Base-by-base conservation (phyloP, 805 yeast genomes). In the Yarrowia osloensis region DNA sequence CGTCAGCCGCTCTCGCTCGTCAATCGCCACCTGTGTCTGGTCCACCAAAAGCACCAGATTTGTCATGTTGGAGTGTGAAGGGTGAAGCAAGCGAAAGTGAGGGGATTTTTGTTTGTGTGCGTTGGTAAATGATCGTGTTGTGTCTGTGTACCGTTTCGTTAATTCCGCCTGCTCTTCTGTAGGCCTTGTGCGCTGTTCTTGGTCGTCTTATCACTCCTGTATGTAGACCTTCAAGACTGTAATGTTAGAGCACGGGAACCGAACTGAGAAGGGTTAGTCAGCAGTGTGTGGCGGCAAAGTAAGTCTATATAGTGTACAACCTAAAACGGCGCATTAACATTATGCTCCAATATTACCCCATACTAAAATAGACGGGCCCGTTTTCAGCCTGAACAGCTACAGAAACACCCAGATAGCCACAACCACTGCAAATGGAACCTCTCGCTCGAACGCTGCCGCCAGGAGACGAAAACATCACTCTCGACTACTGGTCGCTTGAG, bases 401-500 rank as follows among this genome's bases (percentile, higher is more conserved):
- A 17, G n/a, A 8, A 1, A 4, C 55, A 29, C 55, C n/a, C n/a
- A n/a, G n/a, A n/a, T n/a, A 6, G 13, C 37, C 21, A 4, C 24
- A 1, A 26, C 37, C 8, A 28, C n/a, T n/a, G n/a, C n/a, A n/a
- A n/a, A 57, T 57, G 63, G 63, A 57, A 40, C 63, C 63, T 3
- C 28, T 57, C 11, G 44, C 61, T 17, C 17, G 61, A 28, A 40
- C 49, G 5, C 37, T 57, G 28, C 63, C 63, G 5, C 63, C 47
- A 21, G 63, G 63, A 9, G 63, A 61, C 54, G 66, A 44, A 15
- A 31, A 61, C n/a, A 61, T 61, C 54, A 61, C 52, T 4, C 67
- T 75, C 17, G 77, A 75, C 69, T 70, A 73, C 71, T 71, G 76
- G 74, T 59, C 68, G 19, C 67, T 75, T 44, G 72, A 72, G 12